phyloP scores from a whole-genome alignment of 805 yeast species.

The Suhomyces sp. region DNA sequence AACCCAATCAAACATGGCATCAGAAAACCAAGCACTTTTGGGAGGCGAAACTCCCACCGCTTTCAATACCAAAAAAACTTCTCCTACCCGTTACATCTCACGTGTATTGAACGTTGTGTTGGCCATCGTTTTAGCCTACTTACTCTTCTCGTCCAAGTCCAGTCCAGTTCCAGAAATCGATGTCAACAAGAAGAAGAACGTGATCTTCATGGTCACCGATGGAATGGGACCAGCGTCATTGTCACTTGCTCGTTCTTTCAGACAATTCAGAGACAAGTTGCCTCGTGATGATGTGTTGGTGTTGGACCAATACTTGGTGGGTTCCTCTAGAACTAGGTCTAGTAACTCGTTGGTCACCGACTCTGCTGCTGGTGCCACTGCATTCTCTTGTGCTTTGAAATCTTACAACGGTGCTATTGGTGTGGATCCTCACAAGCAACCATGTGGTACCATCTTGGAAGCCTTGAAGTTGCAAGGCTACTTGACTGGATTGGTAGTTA shows the following conservation, averaged over 20 bases:
- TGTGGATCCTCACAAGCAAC: constrained; percentile 63
- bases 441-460: constrained; percentile 87
- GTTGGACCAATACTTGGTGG: constrained; percentile 71
- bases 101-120: constrained; percentile 4
- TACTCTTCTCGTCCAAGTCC: constrained; percentile 3
- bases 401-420: constrained; percentile 90
- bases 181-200: constrained; percentile 54
- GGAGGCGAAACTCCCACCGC: constrained; percentile 8
- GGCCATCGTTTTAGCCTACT: constrained; percentile 5
- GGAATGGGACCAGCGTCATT: constrained; percentile 95
- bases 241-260: constrained; percentile 74
- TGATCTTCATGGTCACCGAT: constrained; percentile 86
- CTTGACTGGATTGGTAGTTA: constrained; percentile 86
- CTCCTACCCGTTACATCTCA: constrained; percentile 4
- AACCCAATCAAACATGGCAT: constrained; percentile 1
- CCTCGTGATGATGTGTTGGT: constrained; percentile 54
- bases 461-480: constrained; percentile 82
- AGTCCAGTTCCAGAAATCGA: constrained; percentile 6
- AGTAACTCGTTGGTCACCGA: constrained; percentile 79
- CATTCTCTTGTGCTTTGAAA: constrained; percentile 81
- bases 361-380: constrained; percentile 97
- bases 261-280: constrained; percentile 58
- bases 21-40: constrained; percentile 13
- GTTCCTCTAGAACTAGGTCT: constrained; percentile 83
- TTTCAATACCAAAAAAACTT: constrained; percentile 10